phyloP scores from a whole-genome alignment of 2,329 filamentous ascomycete genomes.

The Aureobasidium subglaciale region DNA sequence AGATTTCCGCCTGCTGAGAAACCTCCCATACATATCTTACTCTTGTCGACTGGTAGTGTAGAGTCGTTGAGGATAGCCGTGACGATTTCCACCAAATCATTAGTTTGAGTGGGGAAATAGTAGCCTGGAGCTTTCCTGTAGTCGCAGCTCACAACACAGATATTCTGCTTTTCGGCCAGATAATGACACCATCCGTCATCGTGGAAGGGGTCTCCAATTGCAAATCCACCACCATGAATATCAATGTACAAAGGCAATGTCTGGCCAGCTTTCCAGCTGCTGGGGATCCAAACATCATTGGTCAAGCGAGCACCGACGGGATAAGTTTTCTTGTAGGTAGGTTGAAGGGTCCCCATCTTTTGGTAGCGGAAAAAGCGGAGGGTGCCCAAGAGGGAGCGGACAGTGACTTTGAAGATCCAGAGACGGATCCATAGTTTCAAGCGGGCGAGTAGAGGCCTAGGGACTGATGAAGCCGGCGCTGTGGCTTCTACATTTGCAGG shows the following conservation, averaged over 20 bases:
- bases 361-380: background rate
- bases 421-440: constrained; percentile 2
- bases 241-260: constrained; percentile 2
- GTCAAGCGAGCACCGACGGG: background rate
- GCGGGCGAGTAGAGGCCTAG: background rate
- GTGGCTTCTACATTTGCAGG: background rate
- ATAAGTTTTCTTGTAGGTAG: background rate
- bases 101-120: background rate
- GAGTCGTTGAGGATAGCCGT: background rate
- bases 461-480: background rate
- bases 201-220: background rate
- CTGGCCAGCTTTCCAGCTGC: background rate
- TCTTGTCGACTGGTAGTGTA: background rate
- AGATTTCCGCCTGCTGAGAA: constrained; percentile 11
- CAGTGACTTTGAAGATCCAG: constrained; percentile 8
- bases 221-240: constrained; percentile 12
- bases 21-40: background rate
- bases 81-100: background rate
- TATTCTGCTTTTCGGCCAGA: background rate
- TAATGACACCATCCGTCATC: background rate
- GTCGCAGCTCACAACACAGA: background rate
- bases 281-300: background rate
- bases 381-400: background rate
- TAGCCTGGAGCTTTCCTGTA: background rate
- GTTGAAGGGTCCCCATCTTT: background rate